Percentiles rank a stretch among this genome's conserved stretches.
Conservation (phyloP, 768 basidiomycete genomes). For the Hericium rajendrae region DNA sequence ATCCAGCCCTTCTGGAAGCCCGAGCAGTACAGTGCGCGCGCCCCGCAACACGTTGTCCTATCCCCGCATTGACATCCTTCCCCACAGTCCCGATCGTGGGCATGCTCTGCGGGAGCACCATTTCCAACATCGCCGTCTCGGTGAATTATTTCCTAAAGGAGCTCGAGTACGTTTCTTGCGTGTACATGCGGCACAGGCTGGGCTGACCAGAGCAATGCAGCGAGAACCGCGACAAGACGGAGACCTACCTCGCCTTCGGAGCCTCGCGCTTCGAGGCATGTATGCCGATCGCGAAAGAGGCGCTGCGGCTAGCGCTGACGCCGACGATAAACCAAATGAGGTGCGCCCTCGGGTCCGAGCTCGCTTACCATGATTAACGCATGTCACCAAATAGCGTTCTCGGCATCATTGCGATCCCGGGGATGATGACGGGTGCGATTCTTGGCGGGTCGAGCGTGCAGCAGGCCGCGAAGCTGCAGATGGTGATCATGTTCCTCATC, state of each 20-base stretch:
- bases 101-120: slow-evolving; percentile 77
- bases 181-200: background rate
- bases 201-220: slow-evolving; percentile 23
- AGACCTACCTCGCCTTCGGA: slow-evolving; percentile 79
- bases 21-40: slow-evolving; percentile 56
- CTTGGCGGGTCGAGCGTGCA: slow-evolving; percentile 78
- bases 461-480: slow-evolving; percentile 79
- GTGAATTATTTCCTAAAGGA: slow-evolving; percentile 67
- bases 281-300: slow-evolving; percentile 67
- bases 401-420: slow-evolving; percentile 72
- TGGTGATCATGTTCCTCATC: slow-evolving; percentile 95
- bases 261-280: slow-evolving; percentile 80
- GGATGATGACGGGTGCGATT: slow-evolving; percentile 91
- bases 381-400: slow-evolving; percentile 40
- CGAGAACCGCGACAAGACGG: slow-evolving; percentile 79
- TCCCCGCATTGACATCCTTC: background rate
- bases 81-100: slow-evolving; percentile 67
- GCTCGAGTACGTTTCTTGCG: slow-evolving; percentile 43
- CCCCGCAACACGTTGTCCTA: background rate
- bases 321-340: slow-evolving; percentile 86
- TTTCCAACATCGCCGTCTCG: slow-evolving; percentile 66
- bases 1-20: slow-evolving; percentile 77
- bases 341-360: slow-evolving; percentile 22
- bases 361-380: background rate
- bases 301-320: slow-evolving; percentile 68